Base-by-base conservation (phyloP, 2,329 filamentous ascomycete species). In the Cadophora malorum region DNA sequence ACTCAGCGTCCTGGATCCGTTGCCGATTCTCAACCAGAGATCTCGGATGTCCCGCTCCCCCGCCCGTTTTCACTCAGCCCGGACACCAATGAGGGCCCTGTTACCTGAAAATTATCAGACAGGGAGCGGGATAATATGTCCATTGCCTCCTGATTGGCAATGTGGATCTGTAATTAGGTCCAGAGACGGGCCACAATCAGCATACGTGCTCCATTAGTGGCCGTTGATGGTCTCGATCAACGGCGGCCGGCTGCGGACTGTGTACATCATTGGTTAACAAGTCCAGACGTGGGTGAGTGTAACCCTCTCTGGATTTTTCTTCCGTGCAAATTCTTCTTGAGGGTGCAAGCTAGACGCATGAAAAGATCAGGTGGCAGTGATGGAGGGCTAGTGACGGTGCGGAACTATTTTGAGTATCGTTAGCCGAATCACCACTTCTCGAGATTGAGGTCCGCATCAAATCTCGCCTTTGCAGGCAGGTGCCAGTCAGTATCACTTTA, bases 11-110 rank as follows among this genome's bases (percentile, higher is more conserved):
- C 38, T 28, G 10, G 41, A 62, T 47, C 23, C 25, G 25, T 35
- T 33, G 59, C 41, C 59, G 41, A 62, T 49, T 47, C 14, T 62
- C 59, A 61, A 23, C 38, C 35, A 59, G 35, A 59, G 56, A 59
- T 59, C 59, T 62, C 59, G 59, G 59, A 62, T 62, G 59, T 49
- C 41, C 59, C 59, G 25, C 16, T 49, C n/a, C n/a, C 41, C 41
- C 25, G 16, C 16, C 41, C 59, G 41, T 50, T 50, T 49, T 49
- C 59, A 12, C 16, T 62, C 23, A 62, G 41, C 14, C 59, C 59
- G 41, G 25, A 10, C 14, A 50, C 41, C 59, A 62, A 62, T 62
- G 41, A 33, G 50, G 41, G 59, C 59, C 35, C 41, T 62, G 59
- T 50, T 28, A 19, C 59, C 59, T 62, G 59, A 47, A 21, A 31